These are phyloP conservation scores for Dothidotthia symphoricarpi DNA, from an alignment of 2,329 filamentous ascomycete species.

Conservation along the genomic window DNA sequence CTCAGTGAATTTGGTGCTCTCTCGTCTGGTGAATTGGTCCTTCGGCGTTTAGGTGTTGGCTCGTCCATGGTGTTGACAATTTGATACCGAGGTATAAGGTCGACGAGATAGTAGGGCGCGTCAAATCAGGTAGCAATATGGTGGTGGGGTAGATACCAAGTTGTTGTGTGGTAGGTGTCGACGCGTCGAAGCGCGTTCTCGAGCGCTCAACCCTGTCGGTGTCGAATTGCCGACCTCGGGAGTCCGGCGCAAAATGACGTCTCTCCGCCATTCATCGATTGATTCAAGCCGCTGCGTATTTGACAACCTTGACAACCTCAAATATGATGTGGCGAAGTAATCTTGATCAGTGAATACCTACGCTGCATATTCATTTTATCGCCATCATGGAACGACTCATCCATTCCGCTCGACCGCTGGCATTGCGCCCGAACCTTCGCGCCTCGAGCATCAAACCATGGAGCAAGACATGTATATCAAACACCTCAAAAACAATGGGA, in stretches of 20 bases:
- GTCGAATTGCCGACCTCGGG: slow-evolving; percentile 27
- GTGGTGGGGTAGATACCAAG: slow-evolving; percentile 1
- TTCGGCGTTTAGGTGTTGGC: slow-evolving; percentile 37
- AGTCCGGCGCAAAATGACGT: slow-evolving; percentile 35
- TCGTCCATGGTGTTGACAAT: slow-evolving; percentile 28
- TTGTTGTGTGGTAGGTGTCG: slow-evolving; percentile 9
- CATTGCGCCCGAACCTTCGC: slow-evolving; percentile 26
- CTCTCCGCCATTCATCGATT: slow-evolving; percentile 13
- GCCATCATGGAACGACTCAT: slow-evolving; percentile 16
- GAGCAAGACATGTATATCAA: slow-evolving; percentile 4
- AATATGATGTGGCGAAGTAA: slow-evolving; percentile 7
- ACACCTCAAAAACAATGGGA: slow-evolving; percentile 14
- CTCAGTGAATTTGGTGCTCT: slow-evolving; percentile 26
- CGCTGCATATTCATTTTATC: neutral
- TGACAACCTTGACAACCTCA: neutral
- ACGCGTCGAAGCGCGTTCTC: slow-evolving; percentile 32
- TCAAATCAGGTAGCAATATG: slow-evolving; percentile 6
- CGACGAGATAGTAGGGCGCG: neutral
- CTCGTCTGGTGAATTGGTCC: slow-evolving; percentile 30
- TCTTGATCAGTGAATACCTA: neutral
- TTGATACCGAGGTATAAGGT: neutral
- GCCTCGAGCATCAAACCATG: slow-evolving; percentile 24
- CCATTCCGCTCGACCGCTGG: slow-evolving; percentile 13
- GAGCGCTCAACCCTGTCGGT: slow-evolving; percentile 13
- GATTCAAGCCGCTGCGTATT: slow-evolving; percentile 1